A percentile compares a stretch with the other conserved stretches of the same genome.
phyloP scores from a whole-genome alignment of 2,329 filamentous ascomycete species.

The Cryoendolithus antarcticus region DNA sequence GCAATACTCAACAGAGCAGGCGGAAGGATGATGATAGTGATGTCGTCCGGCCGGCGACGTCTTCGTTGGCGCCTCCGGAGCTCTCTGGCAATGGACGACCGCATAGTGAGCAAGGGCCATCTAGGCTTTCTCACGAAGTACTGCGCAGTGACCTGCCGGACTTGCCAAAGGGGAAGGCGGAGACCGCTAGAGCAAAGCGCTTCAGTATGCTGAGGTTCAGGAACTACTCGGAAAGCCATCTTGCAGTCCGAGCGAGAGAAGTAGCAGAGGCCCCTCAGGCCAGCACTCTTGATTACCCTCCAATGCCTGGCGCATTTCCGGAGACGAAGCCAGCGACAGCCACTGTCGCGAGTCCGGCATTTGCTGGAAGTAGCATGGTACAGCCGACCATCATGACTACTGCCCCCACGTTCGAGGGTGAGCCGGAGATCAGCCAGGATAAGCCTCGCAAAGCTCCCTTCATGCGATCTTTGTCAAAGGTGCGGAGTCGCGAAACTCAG shows the following conservation, averaged over 20 bases:
- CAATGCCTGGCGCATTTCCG: no score
- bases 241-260: conserved; percentile 63
- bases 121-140: conserved; percentile 14
- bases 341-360: no score
- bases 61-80: background rate
- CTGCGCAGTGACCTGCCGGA: conserved; percentile 14
- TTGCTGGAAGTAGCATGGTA: no score
- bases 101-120: conserved; percentile 9
- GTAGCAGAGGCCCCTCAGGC: conserved; percentile 33
- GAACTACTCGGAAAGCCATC: conserved; percentile 84
- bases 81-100: conserved; percentile 1
- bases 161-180: conserved; percentile 9
- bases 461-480: conserved; percentile 14
- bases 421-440: conserved; percentile 8
- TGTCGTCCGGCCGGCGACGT: no score
- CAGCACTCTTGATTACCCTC: no score
- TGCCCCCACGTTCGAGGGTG: conserved; percentile 54
- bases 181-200: conserved; percentile 29
- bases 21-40: conserved; percentile 5
- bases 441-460: conserved; percentile 13
- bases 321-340: no score
- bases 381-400: conserved; percentile 72
- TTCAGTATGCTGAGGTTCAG: conserved; percentile 69
- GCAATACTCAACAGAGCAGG: no score
- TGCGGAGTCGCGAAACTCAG: conserved; percentile 1